Evolutionary conservation across 805 yeast genomes (phyloP).

Genomic region (Candida chilensis): DNA sequence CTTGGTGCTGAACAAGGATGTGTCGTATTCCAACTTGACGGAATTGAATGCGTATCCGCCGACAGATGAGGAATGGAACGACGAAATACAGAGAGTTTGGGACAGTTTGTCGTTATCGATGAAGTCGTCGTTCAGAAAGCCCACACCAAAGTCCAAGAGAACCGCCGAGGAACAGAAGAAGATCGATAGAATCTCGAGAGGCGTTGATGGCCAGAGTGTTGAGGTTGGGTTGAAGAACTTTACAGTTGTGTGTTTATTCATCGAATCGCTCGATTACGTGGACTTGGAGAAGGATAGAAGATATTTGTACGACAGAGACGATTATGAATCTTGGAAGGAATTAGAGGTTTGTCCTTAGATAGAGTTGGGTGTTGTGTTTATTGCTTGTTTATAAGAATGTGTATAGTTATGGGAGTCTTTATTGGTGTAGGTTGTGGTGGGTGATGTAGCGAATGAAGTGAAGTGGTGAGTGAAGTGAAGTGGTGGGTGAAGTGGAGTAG

Average conservation of each 20-base stretch:
- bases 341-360: constrained; percentile 78
- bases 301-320: constrained; percentile 41
- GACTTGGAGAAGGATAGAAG: constrained; percentile 52
- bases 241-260: constrained; percentile 58
- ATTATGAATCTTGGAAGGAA: constrained; percentile 63
- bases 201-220: constrained; percentile 73
- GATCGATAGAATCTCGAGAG: constrained; percentile 66
- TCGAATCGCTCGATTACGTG: constrained; percentile 62
- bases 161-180: constrained; percentile 43
- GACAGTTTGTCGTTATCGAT: constrained; percentile 42
- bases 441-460: too few species aligned
- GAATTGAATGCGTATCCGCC: constrained; percentile 29
- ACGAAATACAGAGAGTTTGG: constrained; percentile 62
- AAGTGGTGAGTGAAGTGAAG: too few species aligned
- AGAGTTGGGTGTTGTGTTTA: too few species aligned
- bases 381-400: too few species aligned
- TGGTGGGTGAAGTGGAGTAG: too few species aligned
- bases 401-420: too few species aligned
- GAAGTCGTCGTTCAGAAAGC: constrained; percentile 63
- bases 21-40: not conserved
- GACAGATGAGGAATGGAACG: constrained; percentile 53
- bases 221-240: constrained; percentile 58
- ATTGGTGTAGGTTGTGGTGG: too few species aligned
- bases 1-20: not conserved
- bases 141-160: constrained; percentile 58